Base-by-base conservation (phyloP, 768 basidiomycete species). In the Rhodosporidiobolus sp. region DNA sequence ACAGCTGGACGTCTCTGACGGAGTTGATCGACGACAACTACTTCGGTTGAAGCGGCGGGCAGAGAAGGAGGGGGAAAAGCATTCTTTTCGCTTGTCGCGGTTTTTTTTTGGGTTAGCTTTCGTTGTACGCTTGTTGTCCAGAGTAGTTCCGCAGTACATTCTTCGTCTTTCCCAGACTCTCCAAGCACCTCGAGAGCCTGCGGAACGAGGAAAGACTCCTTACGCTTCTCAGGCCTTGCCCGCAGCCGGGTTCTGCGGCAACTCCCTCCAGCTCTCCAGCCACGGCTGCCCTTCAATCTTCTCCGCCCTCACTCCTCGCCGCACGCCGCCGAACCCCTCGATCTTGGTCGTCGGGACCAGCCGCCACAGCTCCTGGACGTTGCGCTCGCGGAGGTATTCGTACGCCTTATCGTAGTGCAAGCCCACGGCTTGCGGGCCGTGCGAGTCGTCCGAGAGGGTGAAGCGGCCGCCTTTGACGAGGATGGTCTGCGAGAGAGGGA, bases 391-490 rank as follows among this genome's bases (percentile, higher is more conserved):
- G 38, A 93, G 83, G 81, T 97, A 98, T 19, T 84, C 83, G 58
- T 83, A 83, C 72, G 90, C 81, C 28, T 85, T 84, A 65, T 82
- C 78, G 77, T 97, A 99, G 80, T 97, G 92, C 69, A 92, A 83
- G 0, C 93, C 94, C 65, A 98, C 93, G 16, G 87, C 87, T 43
- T 87, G 86, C 4, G 92, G 90, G 1, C 92, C 93, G 78, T 99
- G 96, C 63, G 94, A 94, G 82, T 98, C 96, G 79, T 98, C 96
- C 10, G 95, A 98, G 35, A 99, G 84, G 28, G 89, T 86, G 74
- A 96, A 87, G 32, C 87, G 86, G 5, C 94, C 96, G 17, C 85
- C 86, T 59, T 84, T 81, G 54, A 84, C 79, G n/a, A 87, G 76
- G 67, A 97, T 90, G 32, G 89, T 78, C 95, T 97, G 79, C 45